phyloP scores from a whole-genome alignment of 176 grass and related monocot genomes.

The Avena insularis region DNA sequence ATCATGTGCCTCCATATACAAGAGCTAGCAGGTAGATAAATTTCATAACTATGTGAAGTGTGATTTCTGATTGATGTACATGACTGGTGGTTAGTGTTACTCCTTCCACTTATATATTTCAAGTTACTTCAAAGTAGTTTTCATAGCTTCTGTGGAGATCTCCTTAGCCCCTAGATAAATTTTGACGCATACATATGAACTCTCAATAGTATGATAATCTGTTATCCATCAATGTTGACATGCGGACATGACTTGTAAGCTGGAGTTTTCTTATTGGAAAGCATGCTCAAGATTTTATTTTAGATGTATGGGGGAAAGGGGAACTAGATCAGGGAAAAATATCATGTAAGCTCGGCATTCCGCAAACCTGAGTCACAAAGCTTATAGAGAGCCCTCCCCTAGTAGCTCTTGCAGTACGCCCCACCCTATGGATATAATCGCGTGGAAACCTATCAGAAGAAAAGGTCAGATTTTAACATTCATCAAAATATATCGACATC shows the following conservation, averaged over 20 bases:
- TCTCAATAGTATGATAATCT: neutral
- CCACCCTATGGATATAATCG: constrained; percentile 93
- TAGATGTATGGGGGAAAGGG: neutral
- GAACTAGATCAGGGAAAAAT: neutral
- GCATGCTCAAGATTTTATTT: neutral
- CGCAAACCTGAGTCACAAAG: constrained; percentile 81
- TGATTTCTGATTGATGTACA: neutral
- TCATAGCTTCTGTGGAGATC: constrained; percentile 16
- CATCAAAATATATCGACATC: constrained; percentile 8
- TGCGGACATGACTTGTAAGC: neutral
- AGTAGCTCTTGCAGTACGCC: constrained; percentile 90
- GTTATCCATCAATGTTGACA: constrained; percentile 7
- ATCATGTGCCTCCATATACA: neutral
- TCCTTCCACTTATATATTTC: constrained; percentile 3
- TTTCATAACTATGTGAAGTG: neutral
- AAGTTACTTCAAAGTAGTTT: constrained; percentile 15
- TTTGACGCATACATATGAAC: neutral
- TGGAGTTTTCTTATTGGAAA: neutral
- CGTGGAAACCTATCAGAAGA: constrained; percentile 57
- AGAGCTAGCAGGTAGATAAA: neutral
- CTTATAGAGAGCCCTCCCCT: constrained; percentile 84
- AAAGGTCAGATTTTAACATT: constrained; percentile 21
- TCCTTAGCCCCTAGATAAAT: neutral
- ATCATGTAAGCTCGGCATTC: constrained; percentile 26
- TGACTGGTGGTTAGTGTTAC: neutral